Conservation (phyloP, 2,329 filamentous ascomycete genomes). For the Grosmannia serpens region DNA sequence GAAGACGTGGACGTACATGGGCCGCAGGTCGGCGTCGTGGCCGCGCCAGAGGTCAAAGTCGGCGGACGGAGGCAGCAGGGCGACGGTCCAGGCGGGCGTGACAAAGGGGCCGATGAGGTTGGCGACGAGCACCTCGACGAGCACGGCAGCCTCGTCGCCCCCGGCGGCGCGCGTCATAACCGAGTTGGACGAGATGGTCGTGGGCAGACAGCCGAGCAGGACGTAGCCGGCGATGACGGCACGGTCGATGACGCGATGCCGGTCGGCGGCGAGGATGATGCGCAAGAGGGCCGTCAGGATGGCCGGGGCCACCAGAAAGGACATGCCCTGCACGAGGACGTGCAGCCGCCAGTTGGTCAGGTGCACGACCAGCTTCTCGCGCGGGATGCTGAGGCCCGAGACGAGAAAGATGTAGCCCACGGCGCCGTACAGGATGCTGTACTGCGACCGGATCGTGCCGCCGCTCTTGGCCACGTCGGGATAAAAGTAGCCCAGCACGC, state of each 20-base stretch:
- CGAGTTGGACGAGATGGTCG: slow-evolving; percentile 62
- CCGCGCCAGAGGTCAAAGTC: slow-evolving; percentile 32
- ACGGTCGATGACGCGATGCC: slow-evolving; percentile 45
- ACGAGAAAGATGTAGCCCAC: slow-evolving; percentile 61
- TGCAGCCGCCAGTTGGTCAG: slow-evolving; percentile 40
- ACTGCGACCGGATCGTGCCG: slow-evolving; percentile 40
- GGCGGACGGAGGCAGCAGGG: slow-evolving; percentile 39
- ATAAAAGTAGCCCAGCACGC: slow-evolving; percentile 34
- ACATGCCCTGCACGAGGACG: slow-evolving; percentile 53
- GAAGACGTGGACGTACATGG: slow-evolving; percentile 56
- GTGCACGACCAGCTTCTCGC: slow-evolving; percentile 2
- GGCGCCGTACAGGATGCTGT: slow-evolving; percentile 54
- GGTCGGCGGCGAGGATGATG: slow-evolving; percentile 34
- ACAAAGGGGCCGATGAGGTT: slow-evolving; percentile 60
- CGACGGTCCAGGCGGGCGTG: slow-evolving; percentile 51
- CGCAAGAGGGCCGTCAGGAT: slow-evolving; percentile 33
- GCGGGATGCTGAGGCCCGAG: slow-evolving; percentile 55
- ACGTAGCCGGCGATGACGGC: slow-evolving; percentile 58
- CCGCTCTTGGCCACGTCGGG: slow-evolving; percentile 35
- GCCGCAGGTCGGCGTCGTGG: slow-evolving; percentile 36
- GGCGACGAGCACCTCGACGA: slow-evolving; percentile 59
- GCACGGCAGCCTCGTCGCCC: slow-evolving; percentile 28
- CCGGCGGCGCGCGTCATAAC: slow-evolving; percentile 57
- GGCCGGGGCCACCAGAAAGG: slow-evolving; percentile 54
- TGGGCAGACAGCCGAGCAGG: slow-evolving; percentile 56